Percentiles rank a stretch among this genome's conserved stretches.
Conservation (phyloP, 805 yeast genomes). For the Nakazawaea laoshanensis region DNA sequence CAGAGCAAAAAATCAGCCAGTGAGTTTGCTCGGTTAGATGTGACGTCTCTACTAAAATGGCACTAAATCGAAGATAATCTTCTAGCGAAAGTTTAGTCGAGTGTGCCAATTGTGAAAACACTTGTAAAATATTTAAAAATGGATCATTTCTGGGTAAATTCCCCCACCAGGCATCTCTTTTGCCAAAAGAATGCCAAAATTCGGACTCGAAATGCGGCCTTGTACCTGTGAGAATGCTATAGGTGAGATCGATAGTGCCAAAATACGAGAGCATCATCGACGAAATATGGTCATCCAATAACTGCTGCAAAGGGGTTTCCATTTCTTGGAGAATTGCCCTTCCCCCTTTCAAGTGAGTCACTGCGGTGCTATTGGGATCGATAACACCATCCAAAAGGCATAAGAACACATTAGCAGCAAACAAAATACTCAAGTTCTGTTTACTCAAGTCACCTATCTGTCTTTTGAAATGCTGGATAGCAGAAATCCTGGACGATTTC, state of each 20-base stretch:
- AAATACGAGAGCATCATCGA: slow-evolving; percentile 18
- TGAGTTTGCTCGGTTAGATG: too few species aligned
- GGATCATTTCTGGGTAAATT: slow-evolving; percentile 16
- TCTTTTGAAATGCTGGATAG: slow-evolving; percentile 10
- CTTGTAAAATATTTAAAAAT: slow-evolving; percentile 22
- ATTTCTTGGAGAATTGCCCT: slow-evolving; percentile 15
- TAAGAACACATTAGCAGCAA: slow-evolving; percentile 16
- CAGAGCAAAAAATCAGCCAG: slow-evolving; percentile 16
- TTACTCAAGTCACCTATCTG: slow-evolving; percentile 7
- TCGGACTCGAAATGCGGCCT: slow-evolving; percentile 13
- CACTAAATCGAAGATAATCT: slow-evolving; percentile 1
- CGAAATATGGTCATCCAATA: slow-evolving; percentile 10
- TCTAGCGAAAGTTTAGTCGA: background rate
- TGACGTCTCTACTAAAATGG: slow-evolving; percentile 3
- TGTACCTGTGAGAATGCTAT: slow-evolving; percentile 16
- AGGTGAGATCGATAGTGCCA: slow-evolving; percentile 19
- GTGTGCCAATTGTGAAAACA: background rate
- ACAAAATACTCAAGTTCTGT: slow-evolving; percentile 11
- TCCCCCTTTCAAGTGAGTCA: slow-evolving; percentile 18
- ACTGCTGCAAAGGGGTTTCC: slow-evolving; percentile 11
- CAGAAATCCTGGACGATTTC: slow-evolving; percentile 8
- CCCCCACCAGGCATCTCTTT: slow-evolving; percentile 21
- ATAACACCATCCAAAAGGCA: slow-evolving; percentile 20
- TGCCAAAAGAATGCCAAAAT: slow-evolving; percentile 16
- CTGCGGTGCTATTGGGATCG: slow-evolving; percentile 11